Conservation (phyloP, 306 rosid genomes). For the Corylus avellana region DNA sequence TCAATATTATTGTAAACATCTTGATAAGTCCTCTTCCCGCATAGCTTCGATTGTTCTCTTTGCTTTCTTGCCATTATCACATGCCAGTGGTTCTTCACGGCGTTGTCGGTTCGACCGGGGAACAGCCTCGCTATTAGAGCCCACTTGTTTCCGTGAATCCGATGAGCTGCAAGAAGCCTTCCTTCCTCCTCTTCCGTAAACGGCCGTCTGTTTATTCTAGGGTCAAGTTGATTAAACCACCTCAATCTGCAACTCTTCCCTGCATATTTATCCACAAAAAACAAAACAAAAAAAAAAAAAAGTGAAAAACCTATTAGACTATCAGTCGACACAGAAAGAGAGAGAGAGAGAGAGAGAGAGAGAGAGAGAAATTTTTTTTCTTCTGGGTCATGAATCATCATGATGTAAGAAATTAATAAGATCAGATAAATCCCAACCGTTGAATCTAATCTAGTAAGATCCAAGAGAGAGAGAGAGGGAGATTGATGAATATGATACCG, state of each 20-base stretch:
- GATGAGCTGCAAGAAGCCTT: slow-evolving; percentile 74
- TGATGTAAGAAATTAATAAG: too few species aligned
- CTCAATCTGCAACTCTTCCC: slow-evolving; percentile 96
- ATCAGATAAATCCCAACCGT: neutral
- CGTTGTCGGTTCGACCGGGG: slow-evolving; percentile 88
- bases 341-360: too few species aligned
- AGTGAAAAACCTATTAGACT: neutral
- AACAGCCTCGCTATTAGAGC: slow-evolving; percentile 89
- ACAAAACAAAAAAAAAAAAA: neutral
- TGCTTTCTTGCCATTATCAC: slow-evolving; percentile 93
- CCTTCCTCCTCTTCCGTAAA: slow-evolving; percentile 92
- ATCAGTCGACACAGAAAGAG: neutral
- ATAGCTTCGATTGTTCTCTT: slow-evolving; percentile 80
- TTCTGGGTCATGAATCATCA: too few species aligned
- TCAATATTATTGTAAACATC: slow-evolving; percentile 27
- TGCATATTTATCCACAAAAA: slow-evolving; percentile 3
- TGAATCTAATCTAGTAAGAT: neutral
- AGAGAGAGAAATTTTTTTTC: too few species aligned
- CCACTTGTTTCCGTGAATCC: slow-evolving; percentile 96
- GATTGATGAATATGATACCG: slow-evolving; percentile 36
- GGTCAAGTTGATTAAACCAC: slow-evolving; percentile 97
- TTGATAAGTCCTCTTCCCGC: slow-evolving; percentile 62
- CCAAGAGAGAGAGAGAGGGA: neutral
- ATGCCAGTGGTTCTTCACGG: slow-evolving; percentile 99
- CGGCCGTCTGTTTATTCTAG: slow-evolving; percentile 88